These are phyloP conservation scores for Keithomyces neogunnii DNA, from an alignment of 2,329 filamentous ascomycete species.

Conservation along the genomic window DNA sequence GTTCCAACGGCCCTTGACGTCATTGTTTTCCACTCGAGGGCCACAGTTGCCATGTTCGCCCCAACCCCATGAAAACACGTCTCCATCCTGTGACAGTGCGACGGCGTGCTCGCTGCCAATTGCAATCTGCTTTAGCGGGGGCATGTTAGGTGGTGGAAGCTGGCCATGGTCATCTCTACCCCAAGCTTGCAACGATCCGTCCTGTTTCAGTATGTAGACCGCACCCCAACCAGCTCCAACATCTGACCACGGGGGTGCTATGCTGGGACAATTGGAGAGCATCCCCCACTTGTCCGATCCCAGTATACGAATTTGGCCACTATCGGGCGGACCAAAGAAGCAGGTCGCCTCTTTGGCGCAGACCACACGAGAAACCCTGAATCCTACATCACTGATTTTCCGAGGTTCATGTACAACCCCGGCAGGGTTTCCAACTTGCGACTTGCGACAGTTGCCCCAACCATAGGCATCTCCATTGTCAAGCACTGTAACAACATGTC, in stretches of 20 bases:
- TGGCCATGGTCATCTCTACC: constrained; percentile 83
- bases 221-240: constrained; percentile 77
- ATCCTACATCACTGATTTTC: constrained; percentile 49
- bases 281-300: constrained; percentile 70
- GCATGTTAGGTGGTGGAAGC: constrained; percentile 55
- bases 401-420: constrained; percentile 50
- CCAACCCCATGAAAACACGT: constrained; percentile 87
- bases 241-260: constrained; percentile 52
- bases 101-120: constrained; percentile 88
- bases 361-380: constrained; percentile 56
- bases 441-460: constrained; percentile 83
- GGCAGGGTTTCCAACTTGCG: constrained; percentile 61
- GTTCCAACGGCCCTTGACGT: constrained; percentile 64
- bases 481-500: constrained; percentile 67
- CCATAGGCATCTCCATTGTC: constrained; percentile 72
- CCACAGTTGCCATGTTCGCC: constrained; percentile 97
- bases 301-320: constrained; percentile 57
- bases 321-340: constrained; percentile 46
- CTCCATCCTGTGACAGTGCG: constrained; percentile 54
- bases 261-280: constrained; percentile 44
- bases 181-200: constrained; percentile 61
- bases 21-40: constrained; percentile 50
- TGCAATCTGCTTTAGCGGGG: constrained; percentile 54
- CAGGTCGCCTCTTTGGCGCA: constrained; percentile 86
- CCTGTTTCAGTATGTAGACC: constrained; percentile 58